Conservation (phyloP, 257 asterid genomes). For the Solanum microdontum region DNA sequence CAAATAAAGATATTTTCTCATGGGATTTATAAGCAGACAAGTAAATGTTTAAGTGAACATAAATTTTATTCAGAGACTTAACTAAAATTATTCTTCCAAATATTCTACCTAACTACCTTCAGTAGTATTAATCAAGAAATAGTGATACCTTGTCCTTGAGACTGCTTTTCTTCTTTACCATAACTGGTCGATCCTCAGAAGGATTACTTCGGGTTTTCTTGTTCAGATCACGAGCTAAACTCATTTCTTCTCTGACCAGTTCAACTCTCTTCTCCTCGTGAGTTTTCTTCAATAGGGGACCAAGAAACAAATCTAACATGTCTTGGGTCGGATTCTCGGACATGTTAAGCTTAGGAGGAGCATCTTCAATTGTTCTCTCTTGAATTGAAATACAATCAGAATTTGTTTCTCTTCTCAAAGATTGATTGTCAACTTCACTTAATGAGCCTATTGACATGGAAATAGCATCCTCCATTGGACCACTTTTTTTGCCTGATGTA, state of each 20-base stretch:
- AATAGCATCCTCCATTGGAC: not conserved
- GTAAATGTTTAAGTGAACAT: not conserved
- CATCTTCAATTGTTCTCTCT: slow-evolving; percentile 4
- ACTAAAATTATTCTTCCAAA: not conserved
- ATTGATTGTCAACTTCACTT: not conserved
- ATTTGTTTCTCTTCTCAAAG: not conserved
- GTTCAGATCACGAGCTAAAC: slow-evolving; percentile 1
- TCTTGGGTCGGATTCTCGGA: slow-evolving; percentile 20
- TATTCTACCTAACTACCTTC: not conserved
- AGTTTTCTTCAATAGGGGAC: slow-evolving; percentile 27
- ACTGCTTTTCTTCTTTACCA: slow-evolving; percentile 33
- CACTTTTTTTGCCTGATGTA: not conserved
- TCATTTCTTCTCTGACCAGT: slow-evolving; percentile 2
- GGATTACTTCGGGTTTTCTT: not conserved
- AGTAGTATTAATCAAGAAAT: slow-evolving; percentile 15
- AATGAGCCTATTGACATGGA: not conserved
- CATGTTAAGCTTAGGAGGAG: slow-evolving; percentile 2
- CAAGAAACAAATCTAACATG: slow-evolving; percentile 35
- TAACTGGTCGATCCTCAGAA: slow-evolving; percentile 1
- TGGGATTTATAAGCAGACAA: not conserved
- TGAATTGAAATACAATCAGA: not conserved
- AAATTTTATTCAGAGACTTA: not conserved
- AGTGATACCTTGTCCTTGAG: slow-evolving; percentile 37
- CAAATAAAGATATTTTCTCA: not conserved
- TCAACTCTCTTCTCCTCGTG: slow-evolving; percentile 10